These are phyloP conservation scores for Leishmania tarentolae DNA, from an alignment of 208 protist genomes.

Conservation along the genomic window DNA sequence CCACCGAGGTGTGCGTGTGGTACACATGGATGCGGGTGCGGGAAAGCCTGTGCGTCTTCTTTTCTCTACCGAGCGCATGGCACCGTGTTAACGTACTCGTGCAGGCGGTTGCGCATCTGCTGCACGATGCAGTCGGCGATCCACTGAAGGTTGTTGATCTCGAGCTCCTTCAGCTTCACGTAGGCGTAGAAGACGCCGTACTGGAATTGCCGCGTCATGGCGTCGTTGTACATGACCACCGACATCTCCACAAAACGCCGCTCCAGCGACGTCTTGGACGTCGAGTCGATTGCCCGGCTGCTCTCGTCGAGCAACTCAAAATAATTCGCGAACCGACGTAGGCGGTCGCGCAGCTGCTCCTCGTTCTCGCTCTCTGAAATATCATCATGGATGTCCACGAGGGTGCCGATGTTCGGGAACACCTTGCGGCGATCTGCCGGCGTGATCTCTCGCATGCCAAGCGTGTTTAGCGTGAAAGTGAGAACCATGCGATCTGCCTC, in stretches of 20 bases:
- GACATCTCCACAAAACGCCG: constrained; percentile 86
- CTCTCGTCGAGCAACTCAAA: constrained; percentile 81
- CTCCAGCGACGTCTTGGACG: constrained; percentile 81
- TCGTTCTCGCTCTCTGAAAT: constrained; percentile 83
- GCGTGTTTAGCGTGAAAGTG: constrained; percentile 98
- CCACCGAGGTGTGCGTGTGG: not conserved
- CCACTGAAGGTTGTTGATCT: constrained; percentile 93
- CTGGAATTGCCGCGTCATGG: constrained; percentile 91
- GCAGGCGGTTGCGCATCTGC: constrained; percentile 84
- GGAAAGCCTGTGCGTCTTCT: not conserved
- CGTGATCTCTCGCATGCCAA: constrained; percentile 90
- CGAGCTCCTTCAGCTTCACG: constrained; percentile 93
- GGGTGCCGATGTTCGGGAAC: constrained; percentile 90
- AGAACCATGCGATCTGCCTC: constrained; percentile 98
- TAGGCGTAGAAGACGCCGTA: constrained; percentile 94
- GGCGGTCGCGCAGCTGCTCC: constrained; percentile 77
- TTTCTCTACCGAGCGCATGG: constrained; percentile 2
- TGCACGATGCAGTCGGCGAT: constrained; percentile 93
- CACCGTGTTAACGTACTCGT: constrained; percentile 85
- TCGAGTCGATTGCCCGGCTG: constrained; percentile 52
- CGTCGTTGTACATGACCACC: constrained; percentile 84
- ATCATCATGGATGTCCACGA: constrained; percentile 90
- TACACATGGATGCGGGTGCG: not conserved
- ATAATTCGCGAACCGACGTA: constrained; percentile 79
- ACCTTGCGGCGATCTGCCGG: constrained; percentile 76